These are phyloP conservation scores for Phytophthora macrochlamydospora DNA, from an alignment of 352 stramenopile genomes.

Conservation along the genomic window DNA sequence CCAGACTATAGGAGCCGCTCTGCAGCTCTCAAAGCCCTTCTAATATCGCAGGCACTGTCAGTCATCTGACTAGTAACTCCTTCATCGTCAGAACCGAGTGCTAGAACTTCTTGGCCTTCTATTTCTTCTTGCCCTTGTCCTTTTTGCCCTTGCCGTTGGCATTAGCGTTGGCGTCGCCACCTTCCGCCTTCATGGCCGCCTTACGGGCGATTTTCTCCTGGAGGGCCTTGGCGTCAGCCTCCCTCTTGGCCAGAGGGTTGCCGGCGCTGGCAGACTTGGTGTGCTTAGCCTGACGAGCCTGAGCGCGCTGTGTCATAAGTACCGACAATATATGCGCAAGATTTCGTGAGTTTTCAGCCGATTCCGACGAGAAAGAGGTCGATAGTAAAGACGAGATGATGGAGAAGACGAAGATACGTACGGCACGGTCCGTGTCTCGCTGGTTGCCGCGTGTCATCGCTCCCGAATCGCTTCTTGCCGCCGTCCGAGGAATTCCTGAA, in stretches of 20 bases:
- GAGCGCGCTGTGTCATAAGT: slow-evolving; percentile 56
- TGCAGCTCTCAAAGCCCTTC: slow-evolving; percentile 5
- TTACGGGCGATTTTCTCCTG: slow-evolving; percentile 86
- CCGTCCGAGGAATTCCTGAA: slow-evolving; percentile 30
- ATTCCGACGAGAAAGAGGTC: too few relatives aligned
- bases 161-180: slow-evolving; percentile 28
- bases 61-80: too few relatives aligned
- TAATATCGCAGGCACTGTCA: slow-evolving; percentile 8
- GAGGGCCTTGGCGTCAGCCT: slow-evolving; percentile 77
- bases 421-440: slow-evolving; percentile 72
- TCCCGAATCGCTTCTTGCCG: background rate
- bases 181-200: slow-evolving; percentile 62
- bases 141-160: slow-evolving; percentile 43
- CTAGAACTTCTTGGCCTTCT: slow-evolving; percentile 2
- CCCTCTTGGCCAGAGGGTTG: slow-evolving; percentile 64
- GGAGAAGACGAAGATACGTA: slow-evolving; percentile 32
- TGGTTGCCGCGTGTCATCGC: slow-evolving; percentile 85
- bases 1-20: too few relatives aligned
- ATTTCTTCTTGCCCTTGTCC: slow-evolving; percentile 39
- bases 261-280: slow-evolving; percentile 47
- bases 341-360: too few relatives aligned
- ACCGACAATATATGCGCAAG: too few relatives aligned
- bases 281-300: slow-evolving; percentile 67
- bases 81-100: background rate
- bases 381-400: background rate